Conservation (phyloP, 208 protist species). For the Trypanosoma scelopori region DNA sequence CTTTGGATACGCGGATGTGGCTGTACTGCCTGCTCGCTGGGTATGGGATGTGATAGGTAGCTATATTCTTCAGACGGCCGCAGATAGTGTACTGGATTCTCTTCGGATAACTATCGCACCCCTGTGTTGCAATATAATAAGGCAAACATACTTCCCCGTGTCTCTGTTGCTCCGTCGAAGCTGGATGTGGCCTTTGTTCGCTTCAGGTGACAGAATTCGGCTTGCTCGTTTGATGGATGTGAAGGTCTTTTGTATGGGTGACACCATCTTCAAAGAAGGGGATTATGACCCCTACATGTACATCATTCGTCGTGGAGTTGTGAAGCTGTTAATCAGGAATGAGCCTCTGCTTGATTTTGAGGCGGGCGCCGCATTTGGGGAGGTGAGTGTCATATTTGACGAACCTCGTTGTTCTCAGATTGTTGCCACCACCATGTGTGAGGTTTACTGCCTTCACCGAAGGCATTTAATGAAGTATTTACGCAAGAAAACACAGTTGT, state of each 20-base stretch:
- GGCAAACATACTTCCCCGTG: slow-evolving; percentile 64
- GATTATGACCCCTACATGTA: slow-evolving; percentile 71
- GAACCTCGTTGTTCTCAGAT: slow-evolving; percentile 75
- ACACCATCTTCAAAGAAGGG: slow-evolving; percentile 74
- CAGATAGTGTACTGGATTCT: slow-evolving; percentile 40
- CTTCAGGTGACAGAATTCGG: slow-evolving; percentile 71
- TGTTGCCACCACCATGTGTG: slow-evolving; percentile 67
- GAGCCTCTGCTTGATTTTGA: slow-evolving; percentile 64
- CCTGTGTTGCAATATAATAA: slow-evolving; percentile 60
- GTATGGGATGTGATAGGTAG: slow-evolving; percentile 75
- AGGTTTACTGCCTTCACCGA: slow-evolving; percentile 78
- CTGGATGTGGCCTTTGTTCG: slow-evolving; percentile 83
- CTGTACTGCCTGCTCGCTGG: slow-evolving; percentile 76
- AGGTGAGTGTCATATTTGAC: slow-evolving; percentile 77
- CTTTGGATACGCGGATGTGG: slow-evolving; percentile 59
- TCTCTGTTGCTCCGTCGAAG: slow-evolving; percentile 74
- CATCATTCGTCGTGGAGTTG: slow-evolving; percentile 72
- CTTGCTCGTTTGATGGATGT: slow-evolving; percentile 71
- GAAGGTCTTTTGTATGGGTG: slow-evolving; percentile 67
- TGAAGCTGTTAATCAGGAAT: slow-evolving; percentile 65
- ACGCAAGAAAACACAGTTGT: slow-evolving; percentile 57
- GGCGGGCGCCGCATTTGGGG: slow-evolving; percentile 71
- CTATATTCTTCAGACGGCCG: slow-evolving; percentile 38
- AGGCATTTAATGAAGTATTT: slow-evolving; percentile 42
- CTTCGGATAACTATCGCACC: slow-evolving; percentile 59